Evolutionary conservation across 1,284 basidiomycete species (phyloP), one percentile per base, ranked within the genome.

Genomic region (Leccinum variabile): DNA sequence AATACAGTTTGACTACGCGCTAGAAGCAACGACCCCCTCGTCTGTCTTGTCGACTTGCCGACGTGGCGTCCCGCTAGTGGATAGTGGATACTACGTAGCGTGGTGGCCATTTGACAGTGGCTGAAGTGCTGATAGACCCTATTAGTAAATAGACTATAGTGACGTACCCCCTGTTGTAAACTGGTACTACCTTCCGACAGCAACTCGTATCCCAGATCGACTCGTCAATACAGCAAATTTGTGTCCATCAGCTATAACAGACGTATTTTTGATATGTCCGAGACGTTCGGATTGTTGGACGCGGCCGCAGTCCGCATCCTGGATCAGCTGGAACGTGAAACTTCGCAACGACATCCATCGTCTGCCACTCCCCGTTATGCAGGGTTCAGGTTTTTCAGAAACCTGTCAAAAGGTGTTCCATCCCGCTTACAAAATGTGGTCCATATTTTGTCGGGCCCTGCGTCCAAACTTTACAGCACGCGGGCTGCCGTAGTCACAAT

Each of bases 321-420:
- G 14, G 35, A 56, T 54, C 54, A 28, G 10, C 22, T 25, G 32
- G 46, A 33, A 63, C 41, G 54, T 68, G 66, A 66, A 66, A 66
- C 66, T 22, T 33, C 25, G 35, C 18, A n/a, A 30, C 25, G 54
- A 53, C 63, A 62, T 30, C 13, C 49, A 16, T 62, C 44, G 35
- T 30, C 58, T 37, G 13, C 37, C 30, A n/a, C 39, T 39, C 64
- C 64, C 59, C 18, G 25, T 28, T 56, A 32, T 25, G 18, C 35
- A 46, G 56, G 14, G 13, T 16, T 56, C 30, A 46, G n/a, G 41
- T 44, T 44, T 44, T 44, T 44, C 10, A 14, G 37, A 8, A 22
- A 18, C 4, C 32, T 49, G 55, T 50, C 63, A 35, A 55, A 57
- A 49, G 60, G 44, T 54, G 63, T 56, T 53, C 18, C 30, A 56